A percentile compares a stretch with the other conserved stretches of the same genome.
These are phyloP conservation scores for Diaporthe sp. DNA, from an alignment of 2,329 filamentous ascomycete species.

Conservation along the genomic window DNA sequence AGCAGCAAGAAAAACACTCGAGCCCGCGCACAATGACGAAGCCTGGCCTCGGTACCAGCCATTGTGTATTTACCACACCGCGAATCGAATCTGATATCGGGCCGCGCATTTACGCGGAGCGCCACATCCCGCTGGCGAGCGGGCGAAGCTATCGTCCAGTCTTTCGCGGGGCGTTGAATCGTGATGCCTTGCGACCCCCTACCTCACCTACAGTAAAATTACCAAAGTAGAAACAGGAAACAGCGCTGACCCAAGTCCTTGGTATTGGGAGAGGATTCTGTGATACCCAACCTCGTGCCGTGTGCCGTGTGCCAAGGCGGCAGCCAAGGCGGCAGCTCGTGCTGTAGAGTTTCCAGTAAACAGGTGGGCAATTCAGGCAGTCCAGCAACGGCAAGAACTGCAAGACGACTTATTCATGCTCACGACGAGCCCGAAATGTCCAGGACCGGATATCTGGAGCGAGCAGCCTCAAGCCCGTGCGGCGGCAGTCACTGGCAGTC, in stretches of 20 bases:
- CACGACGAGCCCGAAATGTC: conserved; percentile 7
- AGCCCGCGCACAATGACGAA: conserved; percentile 30
- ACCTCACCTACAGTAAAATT: background rate
- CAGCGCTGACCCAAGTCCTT: background rate
- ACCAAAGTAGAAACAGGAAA: background rate
- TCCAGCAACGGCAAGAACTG: background rate
- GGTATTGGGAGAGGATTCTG: background rate
- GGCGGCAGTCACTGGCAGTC: background rate
- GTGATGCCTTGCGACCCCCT: conserved; percentile 5
- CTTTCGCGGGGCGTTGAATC: background rate
- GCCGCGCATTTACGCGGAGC: background rate
- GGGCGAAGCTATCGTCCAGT: background rate
- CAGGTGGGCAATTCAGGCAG: background rate
- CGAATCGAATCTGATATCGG: background rate
- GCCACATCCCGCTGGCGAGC: conserved; percentile 27
- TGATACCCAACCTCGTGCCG: background rate
- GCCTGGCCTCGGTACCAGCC: conserved; percentile 16
- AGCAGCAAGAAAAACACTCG: conserved; percentile 3
- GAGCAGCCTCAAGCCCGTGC: conserved; percentile 1
- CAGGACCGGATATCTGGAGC: conserved; percentile 5
- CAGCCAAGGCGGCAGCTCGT: conserved; percentile 2
- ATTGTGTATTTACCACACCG: background rate
- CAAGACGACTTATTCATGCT: conserved; percentile 1
- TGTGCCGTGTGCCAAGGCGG: background rate
- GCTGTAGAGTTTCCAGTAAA: background rate